A percentile compares a stretch with the other conserved stretches of the same genome.
phyloP scores from a whole-genome alignment of 2,329 filamentous ascomycete genomes.

The Metarhizium rileyi region DNA sequence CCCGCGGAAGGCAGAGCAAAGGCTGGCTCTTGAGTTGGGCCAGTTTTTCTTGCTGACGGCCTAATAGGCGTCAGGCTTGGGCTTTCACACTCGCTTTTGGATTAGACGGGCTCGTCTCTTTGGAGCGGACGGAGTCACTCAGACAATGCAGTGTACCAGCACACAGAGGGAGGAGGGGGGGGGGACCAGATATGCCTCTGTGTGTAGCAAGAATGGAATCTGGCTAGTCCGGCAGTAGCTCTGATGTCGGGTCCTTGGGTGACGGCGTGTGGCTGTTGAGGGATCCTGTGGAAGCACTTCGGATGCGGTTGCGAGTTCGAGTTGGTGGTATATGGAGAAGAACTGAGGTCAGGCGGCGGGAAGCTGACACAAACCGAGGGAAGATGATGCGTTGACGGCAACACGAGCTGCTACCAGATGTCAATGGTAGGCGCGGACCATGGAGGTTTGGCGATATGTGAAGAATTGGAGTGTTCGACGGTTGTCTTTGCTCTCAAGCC shows the following conservation, averaged over 20 bases:
- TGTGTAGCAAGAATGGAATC: slow-evolving; percentile 1
- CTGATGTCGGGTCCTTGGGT: not conserved
- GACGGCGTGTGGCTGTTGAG: not conserved
- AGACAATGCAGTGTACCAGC: slow-evolving; percentile 11
- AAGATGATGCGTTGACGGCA: not conserved
- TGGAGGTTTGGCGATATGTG: not conserved
- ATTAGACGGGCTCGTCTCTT: slow-evolving; percentile 4
- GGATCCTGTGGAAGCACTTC: not conserved
- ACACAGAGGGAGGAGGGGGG: slow-evolving; percentile 5
- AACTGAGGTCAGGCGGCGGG: not conserved
- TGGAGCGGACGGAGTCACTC: slow-evolving; percentile 6
- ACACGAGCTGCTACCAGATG: not conserved
- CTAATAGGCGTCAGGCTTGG: slow-evolving; percentile 6
- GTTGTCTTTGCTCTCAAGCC: not conserved
- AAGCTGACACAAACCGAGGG: not conserved
- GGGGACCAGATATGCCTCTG: slow-evolving; percentile 3
- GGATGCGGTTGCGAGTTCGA: not conserved
- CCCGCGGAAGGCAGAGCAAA: slow-evolving; percentile 31
- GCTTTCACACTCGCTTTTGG: slow-evolving; percentile 1
- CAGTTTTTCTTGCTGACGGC: slow-evolving; percentile 24
- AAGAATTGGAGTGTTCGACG: not conserved
- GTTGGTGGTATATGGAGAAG: not conserved
- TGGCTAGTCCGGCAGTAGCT: not conserved
- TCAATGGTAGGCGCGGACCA: not conserved
- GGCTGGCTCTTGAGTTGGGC: slow-evolving; percentile 33